Percentiles rank a stretch among this genome's conserved stretches.
phyloP scores from a whole-genome alignment of 2,329 filamentous ascomycete genomes.

The Aspergillus spinulosporus region DNA sequence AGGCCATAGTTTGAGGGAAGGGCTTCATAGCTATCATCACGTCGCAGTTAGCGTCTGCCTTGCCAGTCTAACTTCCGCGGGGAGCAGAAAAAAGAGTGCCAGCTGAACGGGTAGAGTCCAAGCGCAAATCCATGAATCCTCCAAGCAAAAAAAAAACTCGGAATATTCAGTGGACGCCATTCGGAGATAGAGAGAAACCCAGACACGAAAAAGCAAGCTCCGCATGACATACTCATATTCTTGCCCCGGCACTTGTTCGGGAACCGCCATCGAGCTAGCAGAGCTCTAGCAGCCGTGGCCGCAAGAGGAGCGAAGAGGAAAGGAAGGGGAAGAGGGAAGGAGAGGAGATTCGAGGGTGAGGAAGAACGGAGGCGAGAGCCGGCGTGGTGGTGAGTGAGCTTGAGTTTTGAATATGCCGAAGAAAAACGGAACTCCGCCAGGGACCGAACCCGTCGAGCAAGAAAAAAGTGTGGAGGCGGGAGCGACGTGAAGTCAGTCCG shows the following conservation, averaged over 20 bases:
- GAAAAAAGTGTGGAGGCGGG: conserved; percentile 2
- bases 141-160: background rate
- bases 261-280: conserved; percentile 42
- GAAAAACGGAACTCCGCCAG: conserved; percentile 22
- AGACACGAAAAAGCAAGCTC: conserved; percentile 5
- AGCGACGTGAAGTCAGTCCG: conserved; percentile 3
- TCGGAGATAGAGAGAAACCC: background rate
- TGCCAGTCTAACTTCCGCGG: background rate
- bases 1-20: conserved; percentile 93
- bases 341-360: background rate
- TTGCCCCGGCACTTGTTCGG: conserved; percentile 44
- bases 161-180: background rate
- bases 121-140: background rate
- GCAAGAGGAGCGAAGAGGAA: conserved; percentile 17
- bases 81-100: background rate
- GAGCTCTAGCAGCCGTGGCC: conserved; percentile 39
- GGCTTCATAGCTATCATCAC: conserved; percentile 72
- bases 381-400: conserved; percentile 12
- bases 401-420: conserved; percentile 17
- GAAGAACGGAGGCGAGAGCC: background rate
- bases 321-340: conserved; percentile 12
- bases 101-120: background rate
- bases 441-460: conserved; percentile 13
- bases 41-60: conserved; percentile 24
- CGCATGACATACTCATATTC: conserved; percentile 48